A percentile compares a stretch with the other conserved stretches of the same genome.
phyloP scores from a whole-genome alignment of 352 stramenopile species.

The Pythium grandisporangium region DNA sequence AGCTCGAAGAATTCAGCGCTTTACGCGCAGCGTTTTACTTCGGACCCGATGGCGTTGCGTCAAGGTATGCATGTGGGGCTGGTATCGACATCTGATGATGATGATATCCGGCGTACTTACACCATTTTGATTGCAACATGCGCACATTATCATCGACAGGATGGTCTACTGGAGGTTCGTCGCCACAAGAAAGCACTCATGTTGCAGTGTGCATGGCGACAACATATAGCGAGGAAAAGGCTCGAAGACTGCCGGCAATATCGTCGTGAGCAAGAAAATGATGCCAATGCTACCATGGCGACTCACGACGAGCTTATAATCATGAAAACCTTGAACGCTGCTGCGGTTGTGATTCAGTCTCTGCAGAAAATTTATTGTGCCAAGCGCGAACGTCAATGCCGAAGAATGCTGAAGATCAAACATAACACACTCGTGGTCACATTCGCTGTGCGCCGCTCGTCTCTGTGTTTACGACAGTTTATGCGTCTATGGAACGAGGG shows the following conservation, averaged over 20 bases:
- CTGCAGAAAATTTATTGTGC: conserved; percentile 30
- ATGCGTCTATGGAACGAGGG: conserved; percentile 32
- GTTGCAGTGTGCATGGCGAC: conserved; percentile 44
- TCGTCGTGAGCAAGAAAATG: conserved; percentile 20
- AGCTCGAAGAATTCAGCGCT: conserved; percentile 23
- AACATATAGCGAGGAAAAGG: conserved; percentile 13
- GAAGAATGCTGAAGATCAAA: conserved; percentile 8
- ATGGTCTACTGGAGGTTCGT: conserved; percentile 20
- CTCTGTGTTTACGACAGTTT: conserved; percentile 13
- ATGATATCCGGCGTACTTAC: too few species aligned
- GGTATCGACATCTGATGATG: too few species aligned
- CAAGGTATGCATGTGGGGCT: too few species aligned
- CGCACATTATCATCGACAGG: too few species aligned
- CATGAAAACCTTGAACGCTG: conserved; percentile 20
- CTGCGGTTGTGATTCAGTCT: conserved; percentile 39
- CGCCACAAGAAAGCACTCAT: conserved; percentile 15
- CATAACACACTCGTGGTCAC: conserved; percentile 20
- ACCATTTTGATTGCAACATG: too few species aligned
- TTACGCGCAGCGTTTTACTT: too few species aligned
- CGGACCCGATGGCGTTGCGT: too few species aligned
- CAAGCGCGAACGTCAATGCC: conserved; percentile 13
- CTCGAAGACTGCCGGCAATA: conserved; percentile 14
- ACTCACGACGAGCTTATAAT: conserved; percentile 34
- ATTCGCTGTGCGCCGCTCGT: conserved; percentile 22
- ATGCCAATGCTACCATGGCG: conserved; percentile 26